Conservation (phyloP, 176 grass and related monocot genomes). For the Pontederia crassipes region DNA sequence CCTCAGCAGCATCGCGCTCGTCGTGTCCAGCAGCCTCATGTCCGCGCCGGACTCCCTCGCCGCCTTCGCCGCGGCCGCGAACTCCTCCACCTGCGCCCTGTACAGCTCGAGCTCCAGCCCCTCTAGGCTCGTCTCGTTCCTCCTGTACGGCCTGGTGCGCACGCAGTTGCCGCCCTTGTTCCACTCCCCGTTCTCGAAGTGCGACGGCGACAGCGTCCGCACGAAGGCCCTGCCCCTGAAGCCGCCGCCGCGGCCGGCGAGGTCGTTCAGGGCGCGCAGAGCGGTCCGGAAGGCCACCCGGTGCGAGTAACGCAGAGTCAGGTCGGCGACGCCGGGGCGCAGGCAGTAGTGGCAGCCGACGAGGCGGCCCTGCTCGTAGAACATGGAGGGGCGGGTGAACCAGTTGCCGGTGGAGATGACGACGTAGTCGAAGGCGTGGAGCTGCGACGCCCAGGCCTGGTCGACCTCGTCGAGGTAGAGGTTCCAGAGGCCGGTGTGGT, state of each 20-base stretch:
- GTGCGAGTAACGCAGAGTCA: slow-evolving; percentile 25
- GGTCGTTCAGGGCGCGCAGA: slow-evolving; percentile 9
- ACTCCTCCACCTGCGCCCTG: slow-evolving; percentile 28
- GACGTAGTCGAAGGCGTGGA: slow-evolving; percentile 15
- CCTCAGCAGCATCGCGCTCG: slow-evolving; percentile 37
- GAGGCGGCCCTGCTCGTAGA: slow-evolving; percentile 22
- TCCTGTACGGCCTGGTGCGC: slow-evolving; percentile 28
- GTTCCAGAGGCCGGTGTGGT: slow-evolving; percentile 9
- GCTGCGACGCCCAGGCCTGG: slow-evolving; percentile 20
- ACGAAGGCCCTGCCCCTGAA: slow-evolving; percentile 34
- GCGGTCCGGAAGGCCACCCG: slow-evolving; percentile 29
- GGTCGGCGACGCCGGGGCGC: slow-evolving; percentile 13
- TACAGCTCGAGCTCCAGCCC: slow-evolving; percentile 25
- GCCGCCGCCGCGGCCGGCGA: neutral
- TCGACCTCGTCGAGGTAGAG: slow-evolving; percentile 24
- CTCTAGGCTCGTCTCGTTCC: slow-evolving; percentile 26
- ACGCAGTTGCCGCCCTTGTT: slow-evolving; percentile 59
- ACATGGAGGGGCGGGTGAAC: slow-evolving; percentile 23
- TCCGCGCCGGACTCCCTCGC: slow-evolving; percentile 14
- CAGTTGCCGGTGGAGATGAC: slow-evolving; percentile 30
- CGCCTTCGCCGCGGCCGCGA: slow-evolving; percentile 27
- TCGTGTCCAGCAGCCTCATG: slow-evolving; percentile 42
- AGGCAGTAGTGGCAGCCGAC: slow-evolving; percentile 22
- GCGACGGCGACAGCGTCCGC: slow-evolving; percentile 44
- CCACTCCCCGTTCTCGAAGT: slow-evolving; percentile 66